phyloP scores from a whole-genome alignment of 2,329 filamentous ascomycete genomes.

The Xylariaceae sp. region DNA sequence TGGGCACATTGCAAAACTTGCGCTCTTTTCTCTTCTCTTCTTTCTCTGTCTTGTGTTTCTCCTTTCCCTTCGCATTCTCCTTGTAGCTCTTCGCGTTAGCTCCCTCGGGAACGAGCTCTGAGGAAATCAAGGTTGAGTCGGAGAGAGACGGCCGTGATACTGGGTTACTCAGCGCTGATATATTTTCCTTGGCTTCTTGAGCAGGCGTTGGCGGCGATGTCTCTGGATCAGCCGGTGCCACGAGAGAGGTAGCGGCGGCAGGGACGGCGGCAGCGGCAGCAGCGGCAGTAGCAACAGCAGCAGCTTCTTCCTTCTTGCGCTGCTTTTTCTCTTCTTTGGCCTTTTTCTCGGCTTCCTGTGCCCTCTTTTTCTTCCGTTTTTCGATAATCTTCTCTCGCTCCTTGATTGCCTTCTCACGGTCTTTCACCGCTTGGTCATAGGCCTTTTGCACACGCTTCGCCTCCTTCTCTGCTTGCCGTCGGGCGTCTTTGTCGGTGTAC shows the following conservation, averaged over 20 bases:
- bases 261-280: background rate
- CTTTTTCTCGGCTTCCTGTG: conserved; percentile 49
- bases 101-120: background rate
- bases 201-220: background rate
- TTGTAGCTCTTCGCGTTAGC: background rate
- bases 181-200: background rate
- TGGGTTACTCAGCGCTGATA: background rate
- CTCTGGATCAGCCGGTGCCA: background rate
- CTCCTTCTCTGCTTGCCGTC: conserved; percentile 73
- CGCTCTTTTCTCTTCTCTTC: conserved; percentile 57
- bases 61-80: conserved; percentile 11
- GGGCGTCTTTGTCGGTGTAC: conserved; percentile 67
- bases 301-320: conserved; percentile 24
- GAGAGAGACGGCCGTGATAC: background rate
- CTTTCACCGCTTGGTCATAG: conserved; percentile 70
- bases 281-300: conserved; percentile 4
- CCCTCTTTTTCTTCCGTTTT: conserved; percentile 55
- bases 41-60: conserved; percentile 16
- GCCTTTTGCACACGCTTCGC: conserved; percentile 65
- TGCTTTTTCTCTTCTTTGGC: conserved; percentile 46
- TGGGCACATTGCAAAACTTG: conserved; percentile 79
- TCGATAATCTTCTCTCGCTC: conserved; percentile 66
- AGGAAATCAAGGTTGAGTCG: conserved; percentile 18
- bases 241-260: background rate
- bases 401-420: conserved; percentile 67